Conservation (phyloP, 2,329 filamentous ascomycete genomes). For the Scortechinia acanthostroma region DNA sequence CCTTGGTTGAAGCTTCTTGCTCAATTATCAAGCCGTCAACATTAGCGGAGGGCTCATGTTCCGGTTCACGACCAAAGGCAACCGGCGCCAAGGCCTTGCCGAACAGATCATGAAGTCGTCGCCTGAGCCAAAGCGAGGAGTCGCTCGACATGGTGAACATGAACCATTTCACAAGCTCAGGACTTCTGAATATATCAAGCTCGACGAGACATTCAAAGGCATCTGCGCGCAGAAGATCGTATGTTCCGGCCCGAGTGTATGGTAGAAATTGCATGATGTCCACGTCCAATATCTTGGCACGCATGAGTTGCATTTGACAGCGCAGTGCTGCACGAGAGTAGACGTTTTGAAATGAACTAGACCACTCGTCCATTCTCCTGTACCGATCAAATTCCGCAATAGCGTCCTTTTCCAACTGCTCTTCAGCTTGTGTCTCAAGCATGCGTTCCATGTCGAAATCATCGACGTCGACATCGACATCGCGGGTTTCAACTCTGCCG, state of each 20-base stretch:
- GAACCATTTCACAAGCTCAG: slow-evolving; percentile 44
- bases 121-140: slow-evolving; percentile 46
- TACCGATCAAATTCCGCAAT: slow-evolving; percentile 56
- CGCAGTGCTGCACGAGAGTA: slow-evolving; percentile 53
- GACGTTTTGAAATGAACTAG: slow-evolving; percentile 56
- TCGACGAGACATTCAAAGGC: slow-evolving; percentile 51
- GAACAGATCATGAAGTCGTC: slow-evolving; percentile 39
- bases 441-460: slow-evolving; percentile 35
- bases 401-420: slow-evolving; percentile 44
- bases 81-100: slow-evolving; percentile 46
- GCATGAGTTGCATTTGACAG: slow-evolving; percentile 46
- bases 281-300: slow-evolving; percentile 39
- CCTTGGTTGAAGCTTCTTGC: slow-evolving; percentile 38
- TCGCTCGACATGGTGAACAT: slow-evolving; percentile 47
- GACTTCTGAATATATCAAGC: slow-evolving; percentile 39
- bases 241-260: slow-evolving; percentile 51
- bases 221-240: slow-evolving; percentile 48
- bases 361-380: slow-evolving; percentile 60
- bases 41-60: slow-evolving; percentile 17
- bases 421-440: slow-evolving; percentile 36
- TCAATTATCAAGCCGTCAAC: slow-evolving; percentile 44
- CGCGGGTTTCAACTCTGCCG: slow-evolving; percentile 22
- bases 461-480: slow-evolving; percentile 23
- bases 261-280: slow-evolving; percentile 49
- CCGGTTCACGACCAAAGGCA: slow-evolving; percentile 37